These are phyloP conservation scores for Dovyalis caffra DNA, from an alignment of 345 rosid species.

Conservation along the genomic window DNA sequence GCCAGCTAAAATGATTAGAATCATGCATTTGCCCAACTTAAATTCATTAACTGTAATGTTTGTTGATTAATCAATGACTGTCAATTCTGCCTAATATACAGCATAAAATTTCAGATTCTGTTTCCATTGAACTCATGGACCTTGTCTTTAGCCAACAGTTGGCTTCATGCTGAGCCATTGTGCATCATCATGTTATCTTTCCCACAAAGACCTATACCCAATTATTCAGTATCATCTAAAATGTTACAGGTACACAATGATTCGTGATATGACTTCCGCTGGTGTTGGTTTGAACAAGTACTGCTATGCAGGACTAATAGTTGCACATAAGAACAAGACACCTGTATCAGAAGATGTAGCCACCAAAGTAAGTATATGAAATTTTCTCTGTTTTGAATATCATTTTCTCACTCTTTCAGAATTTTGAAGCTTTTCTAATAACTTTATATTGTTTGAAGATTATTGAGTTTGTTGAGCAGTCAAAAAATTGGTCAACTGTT, in stretches of 20 bases:
- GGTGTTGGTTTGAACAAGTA: conserved; percentile 90
- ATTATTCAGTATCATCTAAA: conserved; percentile 4
- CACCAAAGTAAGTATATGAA: conserved; percentile 47
- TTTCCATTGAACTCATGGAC: background rate
- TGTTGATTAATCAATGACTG: background rate
- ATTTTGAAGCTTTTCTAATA: conserved; percentile 17
- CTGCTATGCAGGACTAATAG: conserved; percentile 95
- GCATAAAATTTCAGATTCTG: background rate
- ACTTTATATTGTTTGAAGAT: conserved; percentile 46
- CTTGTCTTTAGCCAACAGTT: background rate
- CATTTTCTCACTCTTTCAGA: background rate
- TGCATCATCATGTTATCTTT: conserved; percentile 6
- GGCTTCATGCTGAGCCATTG: background rate
- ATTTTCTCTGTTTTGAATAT: background rate
- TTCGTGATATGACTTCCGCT: conserved; percentile 97
- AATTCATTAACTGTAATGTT: background rate
- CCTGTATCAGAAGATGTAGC: conserved; percentile 65
- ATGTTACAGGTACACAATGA: conserved; percentile 66
- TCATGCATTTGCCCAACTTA: background rate
- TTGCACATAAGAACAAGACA: conserved; percentile 71
- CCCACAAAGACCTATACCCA: too few relatives aligned
- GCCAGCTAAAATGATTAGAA: background rate
- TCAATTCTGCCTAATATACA: background rate
- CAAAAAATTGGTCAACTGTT: conserved; percentile 86
- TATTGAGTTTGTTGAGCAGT: conserved; percentile 78